Evolutionary conservation across 2,329 filamentous ascomycete genomes (phyloP).

Genomic region (Beauveria bassiana): DNA sequence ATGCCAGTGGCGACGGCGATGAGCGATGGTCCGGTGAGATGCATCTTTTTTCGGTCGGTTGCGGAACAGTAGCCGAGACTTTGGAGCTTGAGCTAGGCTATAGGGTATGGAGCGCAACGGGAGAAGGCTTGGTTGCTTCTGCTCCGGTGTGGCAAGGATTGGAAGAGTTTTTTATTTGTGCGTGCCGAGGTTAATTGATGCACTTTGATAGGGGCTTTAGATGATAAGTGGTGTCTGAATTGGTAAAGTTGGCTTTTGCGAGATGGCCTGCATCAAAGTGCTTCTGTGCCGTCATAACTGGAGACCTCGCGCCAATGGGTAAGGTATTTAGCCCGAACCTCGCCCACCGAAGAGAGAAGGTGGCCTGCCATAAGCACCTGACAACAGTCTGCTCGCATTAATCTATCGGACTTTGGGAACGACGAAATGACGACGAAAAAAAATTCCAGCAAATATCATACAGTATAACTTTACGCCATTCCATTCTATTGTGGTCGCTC

Average conservation of each 20-base stretch:
- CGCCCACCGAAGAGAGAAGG: neutral
- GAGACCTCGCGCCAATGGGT: neutral
- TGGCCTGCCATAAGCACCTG: neutral
- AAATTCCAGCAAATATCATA: neutral
- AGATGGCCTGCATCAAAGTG: neutral
- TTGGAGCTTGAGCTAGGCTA: neutral
- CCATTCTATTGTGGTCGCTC: neutral
- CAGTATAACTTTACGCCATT: no score
- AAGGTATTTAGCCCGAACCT: no score
- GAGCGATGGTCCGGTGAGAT: slow-evolving; percentile 21
- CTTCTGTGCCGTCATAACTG: neutral
- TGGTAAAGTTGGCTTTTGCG: neutral
- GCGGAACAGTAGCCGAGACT: neutral
- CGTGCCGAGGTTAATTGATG: neutral
- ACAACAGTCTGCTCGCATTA: neutral
- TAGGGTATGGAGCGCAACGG: neutral
- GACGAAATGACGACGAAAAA: neutral
- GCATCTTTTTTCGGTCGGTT: neutral
- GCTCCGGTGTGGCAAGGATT: neutral
- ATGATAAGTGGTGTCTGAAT: neutral
- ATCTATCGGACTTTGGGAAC: neutral
- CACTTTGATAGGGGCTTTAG: neutral
- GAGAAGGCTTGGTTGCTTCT: neutral
- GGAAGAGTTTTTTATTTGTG: neutral
- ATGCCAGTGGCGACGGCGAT: slow-evolving; percentile 31